Base-by-base conservation (phyloP, 495 filamentous ascomycete species). In the Massariosphaeria phaeospora region DNA sequence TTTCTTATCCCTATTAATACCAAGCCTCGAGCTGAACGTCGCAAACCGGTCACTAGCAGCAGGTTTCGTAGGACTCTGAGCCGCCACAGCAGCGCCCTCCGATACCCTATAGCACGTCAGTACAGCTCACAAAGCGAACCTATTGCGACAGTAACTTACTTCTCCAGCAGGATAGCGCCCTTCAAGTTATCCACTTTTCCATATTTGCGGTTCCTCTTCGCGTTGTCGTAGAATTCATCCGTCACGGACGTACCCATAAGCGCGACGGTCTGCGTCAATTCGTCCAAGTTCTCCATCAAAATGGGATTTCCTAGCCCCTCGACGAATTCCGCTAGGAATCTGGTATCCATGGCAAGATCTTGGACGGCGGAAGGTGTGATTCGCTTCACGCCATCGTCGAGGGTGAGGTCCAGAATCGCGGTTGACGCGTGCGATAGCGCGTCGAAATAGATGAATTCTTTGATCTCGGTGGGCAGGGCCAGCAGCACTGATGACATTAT, bases 401-500 rank as follows among this genome's bases (percentile, higher is more conserved):
- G 76, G 1, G 93, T 88, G 46, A 95, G 82, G n/a, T 82, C 81
- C 39, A 98, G 72, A 27, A 98, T 93, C 72, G 84, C 87, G 51
- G 84, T 84, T 7, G 89, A 84, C 4, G 94, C 89, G 68, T 97
- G 91, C 51, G 82, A 87, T 50, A 98, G 77, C 2, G 94, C 94
- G 67, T 96, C 91, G 60, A 96, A 96, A 70, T 97, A 97, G 55
- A 98, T 95, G 27, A 96, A 79, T 66, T 94, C 89, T 69, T 96
- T 96, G 70, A 98, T 97, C 60, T 95, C 88, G 2, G 86, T 84
- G 0, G 93, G 93, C 24, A 98, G 76, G 11, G 90, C 91, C 3
- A 97, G 79, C 6, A 98, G 76, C 0, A 91, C 93, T 2, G 89
- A 93, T 66, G 81, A 87, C 91, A 97, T 96, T 63, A 95, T 97